Base-by-base conservation (phyloP, 2,329 filamentous ascomycete genomes). In the Stachybotrys chartarum region DNA sequence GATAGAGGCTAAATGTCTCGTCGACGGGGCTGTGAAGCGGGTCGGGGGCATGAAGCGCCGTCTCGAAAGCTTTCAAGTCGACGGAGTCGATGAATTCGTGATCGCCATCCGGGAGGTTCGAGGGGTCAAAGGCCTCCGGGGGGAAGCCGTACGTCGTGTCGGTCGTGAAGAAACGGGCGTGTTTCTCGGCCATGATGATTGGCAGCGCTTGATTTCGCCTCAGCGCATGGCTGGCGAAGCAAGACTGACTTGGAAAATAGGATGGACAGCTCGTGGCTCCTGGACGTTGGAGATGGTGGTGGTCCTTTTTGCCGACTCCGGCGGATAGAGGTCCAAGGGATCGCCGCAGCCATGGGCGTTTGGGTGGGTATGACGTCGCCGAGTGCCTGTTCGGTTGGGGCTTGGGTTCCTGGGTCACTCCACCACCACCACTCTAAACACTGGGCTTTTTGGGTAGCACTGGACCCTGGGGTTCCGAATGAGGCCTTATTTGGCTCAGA, bases 1-100 rank as follows among this genome's bases (percentile, higher is more conserved):
- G 76, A 60, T 62, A 77, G 58, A 65, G 69, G 68, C 74, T 70
- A 17, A 66, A 68, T 6, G 63, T 62, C 48, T 78, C 76, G 50
- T 87, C 85, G 51, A 80, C 73, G 51, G 82, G 78, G 12, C 80
- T 85, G 42, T 88, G 85, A 46, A 86, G 79, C 1, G 83, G 83
- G 58, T 95, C 91, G 0, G 92, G 91, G 1, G 89, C 90, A n/a
- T 84, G 82, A 8, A 97, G 81, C 7, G 93, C 93, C 57, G 82
- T 83, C 58, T 88, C 86, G 70, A 97, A 97, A 54, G 88, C 86
- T 44, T 82, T 78, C 35, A 96, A 77, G 66, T 96, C 87, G 57
- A 83, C 83, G 46, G 85, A 77, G 49, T 81, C 73, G 62, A 95
- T 78, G 68, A 97, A 97, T 55, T 94, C 85, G 64, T 81, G 80